Evolutionary conservation across 306 rosid species (phyloP).

Genomic region (Vigna mungo): DNA sequence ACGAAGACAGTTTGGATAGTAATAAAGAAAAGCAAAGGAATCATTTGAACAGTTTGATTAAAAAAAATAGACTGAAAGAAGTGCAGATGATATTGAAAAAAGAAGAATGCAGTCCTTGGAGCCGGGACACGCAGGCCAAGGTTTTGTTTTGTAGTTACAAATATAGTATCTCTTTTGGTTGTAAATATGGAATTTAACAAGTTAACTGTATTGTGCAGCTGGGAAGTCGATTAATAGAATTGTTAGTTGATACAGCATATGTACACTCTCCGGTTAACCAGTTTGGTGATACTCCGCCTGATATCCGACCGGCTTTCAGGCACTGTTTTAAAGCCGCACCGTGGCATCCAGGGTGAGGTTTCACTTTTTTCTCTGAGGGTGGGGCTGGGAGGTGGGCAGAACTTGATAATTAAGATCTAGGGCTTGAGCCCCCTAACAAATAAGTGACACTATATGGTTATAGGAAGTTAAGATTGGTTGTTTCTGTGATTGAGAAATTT

Average conservation of each 20-base stretch:
- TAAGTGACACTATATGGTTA: constrained; percentile 23
- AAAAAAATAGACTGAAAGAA: constrained; percentile 66
- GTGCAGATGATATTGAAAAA: constrained; percentile 67
- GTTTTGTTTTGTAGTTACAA: constrained; percentile 45
- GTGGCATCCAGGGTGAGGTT: constrained; percentile 70
- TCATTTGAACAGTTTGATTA: constrained; percentile 67
- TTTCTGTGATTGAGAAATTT: constrained; percentile 13
- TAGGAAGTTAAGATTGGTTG: constrained; percentile 22
- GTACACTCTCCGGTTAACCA: constrained; percentile 75
- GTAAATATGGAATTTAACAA: constrained; percentile 28
- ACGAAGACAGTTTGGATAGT: constrained; percentile 53
- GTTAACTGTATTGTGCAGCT: constrained; percentile 64
- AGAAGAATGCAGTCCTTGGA: constrained; percentile 78
- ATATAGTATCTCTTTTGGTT: not conserved
- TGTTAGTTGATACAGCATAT: constrained; percentile 79
- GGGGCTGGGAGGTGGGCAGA: not conserved
- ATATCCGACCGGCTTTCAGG: constrained; percentile 83
- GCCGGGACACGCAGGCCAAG: constrained; percentile 79
- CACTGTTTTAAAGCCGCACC: constrained; percentile 68
- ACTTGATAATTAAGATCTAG: not conserved
- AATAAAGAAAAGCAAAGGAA: constrained; percentile 72
- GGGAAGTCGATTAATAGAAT: constrained; percentile 80
- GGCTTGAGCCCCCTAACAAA: constrained; percentile 13
- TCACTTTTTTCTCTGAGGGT: not conserved
- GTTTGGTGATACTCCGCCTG: constrained; percentile 72